Evolutionary conservation across 208 protist genomes (phyloP).

Genomic region (Wallacemonas collosoma): DNA sequence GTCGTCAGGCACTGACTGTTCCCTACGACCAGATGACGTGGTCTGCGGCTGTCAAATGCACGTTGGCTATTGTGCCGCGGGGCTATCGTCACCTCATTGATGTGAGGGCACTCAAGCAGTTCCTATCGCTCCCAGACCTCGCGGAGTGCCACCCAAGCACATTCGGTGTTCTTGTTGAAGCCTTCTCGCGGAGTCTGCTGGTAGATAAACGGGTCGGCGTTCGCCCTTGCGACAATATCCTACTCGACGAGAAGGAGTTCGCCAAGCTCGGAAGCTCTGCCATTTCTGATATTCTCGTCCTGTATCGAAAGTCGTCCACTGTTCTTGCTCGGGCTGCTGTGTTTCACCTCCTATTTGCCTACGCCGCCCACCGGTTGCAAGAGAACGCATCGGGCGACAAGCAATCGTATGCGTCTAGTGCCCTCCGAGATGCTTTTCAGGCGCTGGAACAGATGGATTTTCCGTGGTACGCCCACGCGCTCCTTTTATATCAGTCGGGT

Average conservation of each 20-base stretch:
- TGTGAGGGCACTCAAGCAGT: conserved; percentile 57
- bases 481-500: conserved; percentile 80
- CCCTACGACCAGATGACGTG: conserved; percentile 70
- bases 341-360: conserved; percentile 82
- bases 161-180: conserved; percentile 60
- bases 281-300: conserved; percentile 43
- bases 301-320: conserved; percentile 69
- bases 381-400: background rate
- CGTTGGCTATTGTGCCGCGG: conserved; percentile 63
- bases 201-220: conserved; percentile 33
- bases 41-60: conserved; percentile 77
- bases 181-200: conserved; percentile 67
- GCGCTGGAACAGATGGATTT: conserved; percentile 69
- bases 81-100: conserved; percentile 65
- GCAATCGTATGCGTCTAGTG: background rate
- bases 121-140: conserved; percentile 58
- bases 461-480: conserved; percentile 76
- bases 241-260: conserved; percentile 39
- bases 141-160: conserved; percentile 55
- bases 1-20: conserved; percentile 59
- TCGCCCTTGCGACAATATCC: conserved; percentile 27
- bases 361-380: conserved; percentile 31
- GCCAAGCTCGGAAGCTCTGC: conserved; percentile 51
- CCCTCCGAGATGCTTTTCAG: conserved; percentile 22
- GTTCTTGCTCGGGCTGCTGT: conserved; percentile 55